Conservation (phyloP, 1,284 basidiomycete species). For the Pascua sp. region DNA sequence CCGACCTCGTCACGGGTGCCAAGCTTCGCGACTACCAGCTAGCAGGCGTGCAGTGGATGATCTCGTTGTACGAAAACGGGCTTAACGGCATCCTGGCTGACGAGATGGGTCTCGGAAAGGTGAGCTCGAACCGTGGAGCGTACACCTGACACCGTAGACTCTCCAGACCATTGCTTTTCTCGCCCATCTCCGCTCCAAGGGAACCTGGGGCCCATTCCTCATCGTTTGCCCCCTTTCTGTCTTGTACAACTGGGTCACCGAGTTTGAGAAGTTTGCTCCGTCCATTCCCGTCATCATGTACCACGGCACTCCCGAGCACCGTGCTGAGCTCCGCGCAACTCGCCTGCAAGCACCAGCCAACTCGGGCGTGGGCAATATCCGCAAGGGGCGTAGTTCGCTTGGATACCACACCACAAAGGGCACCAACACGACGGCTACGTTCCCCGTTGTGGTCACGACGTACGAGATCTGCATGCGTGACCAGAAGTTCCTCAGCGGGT, state of each 20-base stretch:
- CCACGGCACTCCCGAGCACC: slow-evolving; percentile 75
- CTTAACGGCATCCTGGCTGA: slow-evolving; percentile 90
- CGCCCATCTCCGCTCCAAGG: slow-evolving; percentile 75
- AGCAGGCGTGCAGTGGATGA: slow-evolving; percentile 97
- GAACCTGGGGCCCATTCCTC: slow-evolving; percentile 74
- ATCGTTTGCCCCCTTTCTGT: slow-evolving; percentile 90
- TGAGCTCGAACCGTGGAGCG: slow-evolving; percentile 15
- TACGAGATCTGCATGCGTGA: slow-evolving; percentile 92
- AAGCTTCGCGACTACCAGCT: slow-evolving; percentile 86
- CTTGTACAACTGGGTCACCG: slow-evolving; percentile 84
- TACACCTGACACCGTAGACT: slow-evolving; percentile 56
- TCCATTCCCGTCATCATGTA: slow-evolving; percentile 70
- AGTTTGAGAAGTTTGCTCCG: slow-evolving; percentile 81
- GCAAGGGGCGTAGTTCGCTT: slow-evolving; percentile 30
- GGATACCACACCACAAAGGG: slow-evolving; percentile 8
- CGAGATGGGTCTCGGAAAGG: slow-evolving; percentile 92
- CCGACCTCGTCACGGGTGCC: slow-evolving; percentile 75
- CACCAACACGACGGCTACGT: slow-evolving; percentile 36
- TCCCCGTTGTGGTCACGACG: slow-evolving; percentile 67
- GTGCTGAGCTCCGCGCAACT: slow-evolving; percentile 68
- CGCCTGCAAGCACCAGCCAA: slow-evolving; percentile 33
- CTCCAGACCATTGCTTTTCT: slow-evolving; percentile 90
- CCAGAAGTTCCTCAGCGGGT: slow-evolving; percentile 61
- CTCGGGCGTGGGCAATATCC: slow-evolving; percentile 24
- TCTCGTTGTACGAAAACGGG: slow-evolving; percentile 84